Conservation (phyloP, 805 yeast genomes). For the Pichia ethanolica region DNA sequence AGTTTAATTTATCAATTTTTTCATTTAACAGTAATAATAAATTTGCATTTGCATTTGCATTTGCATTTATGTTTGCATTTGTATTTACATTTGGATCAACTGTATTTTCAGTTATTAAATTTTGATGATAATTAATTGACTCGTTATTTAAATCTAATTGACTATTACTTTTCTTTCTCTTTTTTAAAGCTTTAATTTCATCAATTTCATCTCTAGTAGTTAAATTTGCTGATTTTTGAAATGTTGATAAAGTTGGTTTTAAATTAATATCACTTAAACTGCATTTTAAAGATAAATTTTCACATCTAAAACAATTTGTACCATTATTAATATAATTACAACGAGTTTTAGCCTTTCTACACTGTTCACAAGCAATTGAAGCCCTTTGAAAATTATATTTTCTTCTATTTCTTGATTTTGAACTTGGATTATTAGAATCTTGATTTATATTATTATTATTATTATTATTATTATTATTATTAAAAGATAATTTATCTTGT, state of each 20-base stretch:
- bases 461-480: not conserved
- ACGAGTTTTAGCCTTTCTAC: constrained; percentile 22
- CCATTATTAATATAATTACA: constrained; percentile 19
- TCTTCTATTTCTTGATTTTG: not conserved
- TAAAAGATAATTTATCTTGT: not conserved
- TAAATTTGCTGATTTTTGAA: constrained; percentile 8
- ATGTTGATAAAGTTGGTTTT: constrained; percentile 8
- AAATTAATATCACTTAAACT: constrained; percentile 12
- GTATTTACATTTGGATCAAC: not conserved
- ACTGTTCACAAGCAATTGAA: constrained; percentile 18
- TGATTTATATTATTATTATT: not conserved
- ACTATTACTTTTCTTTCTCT: not conserved
- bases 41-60: not conserved
- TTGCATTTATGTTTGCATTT: not conserved
- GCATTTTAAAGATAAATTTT: constrained; percentile 17
- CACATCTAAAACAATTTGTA: constrained; percentile 22
- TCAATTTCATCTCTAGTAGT: constrained; percentile 1
- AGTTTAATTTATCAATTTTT: constrained; percentile 4
- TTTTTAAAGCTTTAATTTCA: not conserved
- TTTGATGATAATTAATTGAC: not conserved
- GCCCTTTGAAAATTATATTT: constrained; percentile 16
- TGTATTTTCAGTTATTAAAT: too few relatives aligned
- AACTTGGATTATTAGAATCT: too few relatives aligned
- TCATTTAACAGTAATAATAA: not conserved
- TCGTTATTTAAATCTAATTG: too few relatives aligned